Evolutionary conservation across 768 basidiomycete species (phyloP).

Genomic region (Trametes cingulata): DNA sequence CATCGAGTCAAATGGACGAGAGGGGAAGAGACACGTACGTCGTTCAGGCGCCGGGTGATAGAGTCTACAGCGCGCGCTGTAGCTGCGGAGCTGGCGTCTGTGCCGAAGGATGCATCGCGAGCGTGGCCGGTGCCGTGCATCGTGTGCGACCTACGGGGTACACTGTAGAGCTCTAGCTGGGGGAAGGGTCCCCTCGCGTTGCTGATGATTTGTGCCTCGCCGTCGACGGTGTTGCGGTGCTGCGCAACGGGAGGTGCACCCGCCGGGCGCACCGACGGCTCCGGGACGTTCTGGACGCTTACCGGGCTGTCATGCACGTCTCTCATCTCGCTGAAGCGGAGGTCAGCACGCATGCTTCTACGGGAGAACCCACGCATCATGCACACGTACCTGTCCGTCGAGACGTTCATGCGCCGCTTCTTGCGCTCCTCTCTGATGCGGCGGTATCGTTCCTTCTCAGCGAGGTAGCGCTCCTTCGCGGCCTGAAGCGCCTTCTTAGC

Average conservation of each 20-base stretch:
- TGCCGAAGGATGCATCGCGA: constrained; percentile 39
- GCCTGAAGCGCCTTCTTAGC: constrained; percentile 48
- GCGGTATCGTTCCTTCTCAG: constrained; percentile 70
- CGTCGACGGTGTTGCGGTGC: constrained; percentile 11
- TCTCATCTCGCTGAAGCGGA: constrained; percentile 10
- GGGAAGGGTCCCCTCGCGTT: constrained; percentile 62
- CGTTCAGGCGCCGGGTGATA: constrained; percentile 60
- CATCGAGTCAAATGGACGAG: background rate
- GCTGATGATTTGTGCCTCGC: constrained; percentile 54
- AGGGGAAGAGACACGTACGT: constrained; percentile 46
- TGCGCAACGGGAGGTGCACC: constrained; percentile 13
- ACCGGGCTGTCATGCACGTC: constrained; percentile 14
- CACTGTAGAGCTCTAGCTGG: constrained; percentile 61
- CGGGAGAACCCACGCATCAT: constrained; percentile 1
- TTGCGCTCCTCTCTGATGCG: constrained; percentile 51
- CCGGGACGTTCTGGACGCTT: background rate
- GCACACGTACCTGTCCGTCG: constrained; percentile 24
- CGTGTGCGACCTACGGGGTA: constrained; percentile 52
- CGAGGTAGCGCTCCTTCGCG: constrained; percentile 67
- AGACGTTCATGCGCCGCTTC: constrained; percentile 23
- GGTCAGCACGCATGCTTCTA: constrained; percentile 13
- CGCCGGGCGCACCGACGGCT: constrained; percentile 14
- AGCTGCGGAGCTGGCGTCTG: constrained; percentile 27
- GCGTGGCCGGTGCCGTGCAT: constrained; percentile 25
- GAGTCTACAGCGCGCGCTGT: constrained; percentile 40